Conservation (phyloP, 2,329 filamentous ascomycete species). For the Pseudopyricularia javanii region DNA sequence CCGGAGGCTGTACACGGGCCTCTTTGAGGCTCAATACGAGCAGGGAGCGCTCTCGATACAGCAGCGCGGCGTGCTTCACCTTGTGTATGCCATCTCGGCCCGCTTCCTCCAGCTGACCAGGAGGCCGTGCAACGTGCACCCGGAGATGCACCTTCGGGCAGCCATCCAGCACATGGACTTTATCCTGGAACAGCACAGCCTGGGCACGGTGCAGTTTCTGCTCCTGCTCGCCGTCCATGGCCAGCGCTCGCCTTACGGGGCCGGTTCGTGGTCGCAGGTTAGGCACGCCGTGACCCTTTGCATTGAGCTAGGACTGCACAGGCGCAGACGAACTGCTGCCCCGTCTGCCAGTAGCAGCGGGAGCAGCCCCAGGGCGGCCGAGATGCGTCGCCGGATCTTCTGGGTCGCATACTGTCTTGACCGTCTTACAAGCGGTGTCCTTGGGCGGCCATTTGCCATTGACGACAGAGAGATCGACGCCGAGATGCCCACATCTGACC, state of each 20-base stretch:
- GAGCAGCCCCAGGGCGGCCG: conserved; percentile 8
- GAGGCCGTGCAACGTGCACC: conserved; percentile 12
- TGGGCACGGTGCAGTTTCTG: conserved; percentile 18
- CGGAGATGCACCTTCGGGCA: conserved; percentile 15
- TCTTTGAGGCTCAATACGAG: conserved; percentile 10
- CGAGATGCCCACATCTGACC: conserved; percentile 13
- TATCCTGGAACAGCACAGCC: conserved; percentile 19
- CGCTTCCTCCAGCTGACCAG: conserved; percentile 13
- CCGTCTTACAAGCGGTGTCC: conserved; percentile 17
- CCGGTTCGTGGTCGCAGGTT: conserved; percentile 20
- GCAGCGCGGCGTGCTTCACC: conserved; percentile 13
- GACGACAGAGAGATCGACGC: conserved; percentile 19
- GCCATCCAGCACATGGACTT: conserved; percentile 18
- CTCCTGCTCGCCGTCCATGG: conserved; percentile 19
- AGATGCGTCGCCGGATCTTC: conserved; percentile 18
- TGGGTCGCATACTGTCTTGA: conserved; percentile 23
- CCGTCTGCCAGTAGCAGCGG: neutral
- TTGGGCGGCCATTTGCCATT: conserved; percentile 21
- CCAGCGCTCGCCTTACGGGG: conserved; percentile 19
- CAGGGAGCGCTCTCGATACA: conserved; percentile 9
- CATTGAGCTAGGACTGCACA: conserved; percentile 19
- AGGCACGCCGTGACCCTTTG: conserved; percentile 16
- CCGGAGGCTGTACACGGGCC: conserved; percentile 7
- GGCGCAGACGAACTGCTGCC: conserved; percentile 5
- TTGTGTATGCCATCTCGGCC: conserved; percentile 14